Evolutionary conservation across 2,329 filamentous ascomycete genomes (phyloP), one percentile per base, ranked within the genome.

Genomic region (Xylariales sp.): DNA sequence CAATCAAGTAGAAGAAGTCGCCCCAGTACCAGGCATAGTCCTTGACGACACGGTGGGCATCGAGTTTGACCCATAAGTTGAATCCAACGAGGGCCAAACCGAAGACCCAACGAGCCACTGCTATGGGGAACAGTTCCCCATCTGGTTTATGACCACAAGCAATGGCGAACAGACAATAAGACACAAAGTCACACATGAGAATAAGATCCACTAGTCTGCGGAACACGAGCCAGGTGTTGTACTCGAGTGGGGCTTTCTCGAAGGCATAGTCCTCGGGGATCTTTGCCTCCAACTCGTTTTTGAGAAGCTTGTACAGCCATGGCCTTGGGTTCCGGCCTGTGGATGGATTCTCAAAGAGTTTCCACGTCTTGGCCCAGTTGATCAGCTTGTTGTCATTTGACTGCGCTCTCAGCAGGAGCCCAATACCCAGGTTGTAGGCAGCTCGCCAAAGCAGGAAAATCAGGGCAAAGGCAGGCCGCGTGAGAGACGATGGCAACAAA

Each of bases 21-120:
- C 93, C 93, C 93, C 93, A 98, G 67, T 97, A 98, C 93, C 93
- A 98, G 20, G 93, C 93, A 68, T 90, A 98, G 66, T 98, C 93
- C 66, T 97, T 97, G 59, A 98, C 93, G 37, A 98, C 93, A 46
- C 93, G 80, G 64, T 98, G 93, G 15, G 93, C 93, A 65, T 98
- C 93, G 47, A 98, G 75, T 68, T 98, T 98, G 49, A 98, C 93
- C 90, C 93, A 97, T 16, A 97, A 75, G 63, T 97, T 98, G 76
- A 98, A 97, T 44, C 86, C 75, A 48, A 98, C 84, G 19, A 97
- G 74, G 29, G 76, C 66, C 50, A 91, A 76, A 38, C 93, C 93
- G 34, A 82, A 73, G 3, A 71, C 59, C 93, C 93, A 98, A 46
- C 93, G 84, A 42, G 82, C 73, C 39, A 78, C 53, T 34, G 84